These are phyloP conservation scores for Annulohypoxylon maeteangense DNA, from an alignment of 495 filamentous ascomycete genomes.

Conservation along the genomic window DNA sequence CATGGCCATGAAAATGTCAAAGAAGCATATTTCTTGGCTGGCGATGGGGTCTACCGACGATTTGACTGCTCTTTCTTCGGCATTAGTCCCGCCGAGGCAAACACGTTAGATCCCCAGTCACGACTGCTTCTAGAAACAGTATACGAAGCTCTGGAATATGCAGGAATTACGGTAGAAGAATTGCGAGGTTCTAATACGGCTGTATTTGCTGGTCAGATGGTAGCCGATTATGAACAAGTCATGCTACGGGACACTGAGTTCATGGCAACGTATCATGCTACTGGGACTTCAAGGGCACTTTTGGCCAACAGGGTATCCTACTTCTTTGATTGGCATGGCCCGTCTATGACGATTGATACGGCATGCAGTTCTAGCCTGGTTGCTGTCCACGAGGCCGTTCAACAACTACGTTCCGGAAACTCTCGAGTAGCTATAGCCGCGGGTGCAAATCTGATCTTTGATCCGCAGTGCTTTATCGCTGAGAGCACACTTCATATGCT, in stretches of 20 bases:
- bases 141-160: constrained; percentile 61
- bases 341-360: constrained; percentile 55
- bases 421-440: constrained; percentile 55
- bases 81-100: constrained; percentile 60
- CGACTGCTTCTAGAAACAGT: constrained; percentile 64
- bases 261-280: neutral
- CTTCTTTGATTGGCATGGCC: neutral
- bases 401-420: constrained; percentile 3
- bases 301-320: neutral
- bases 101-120: constrained; percentile 64
- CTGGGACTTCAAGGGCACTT: neutral
- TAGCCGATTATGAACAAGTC: neutral
- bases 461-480: constrained; percentile 47
- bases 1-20: neutral
- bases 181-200: neutral
- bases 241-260: neutral
- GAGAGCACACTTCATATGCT: constrained; percentile 40
- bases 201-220: neutral
- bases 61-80: constrained; percentile 66
- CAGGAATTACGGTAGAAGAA: constrained; percentile 54
- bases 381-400: constrained; percentile 19
- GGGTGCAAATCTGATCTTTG: constrained; percentile 60
- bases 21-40: neutral
- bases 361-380: constrained; percentile 30
- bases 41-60: neutral